Percentiles rank a stretch among this genome's conserved stretches.
Evolutionary conservation across 2,329 filamentous ascomycete species (phyloP).

Genomic region (Aureobasidium sp.): DNA sequence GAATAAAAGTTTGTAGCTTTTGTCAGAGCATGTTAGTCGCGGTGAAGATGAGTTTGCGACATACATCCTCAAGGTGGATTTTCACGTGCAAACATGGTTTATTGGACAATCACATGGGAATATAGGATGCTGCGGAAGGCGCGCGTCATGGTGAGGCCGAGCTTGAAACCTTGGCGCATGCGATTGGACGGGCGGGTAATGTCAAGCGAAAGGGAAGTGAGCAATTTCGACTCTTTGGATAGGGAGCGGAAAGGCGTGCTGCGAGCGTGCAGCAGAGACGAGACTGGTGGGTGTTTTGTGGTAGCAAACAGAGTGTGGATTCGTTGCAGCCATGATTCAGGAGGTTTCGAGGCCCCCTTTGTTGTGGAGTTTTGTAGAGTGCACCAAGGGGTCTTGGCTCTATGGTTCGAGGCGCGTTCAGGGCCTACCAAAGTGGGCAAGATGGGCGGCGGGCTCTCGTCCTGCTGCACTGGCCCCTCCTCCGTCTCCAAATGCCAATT

Average conservation of each 20-base stretch:
- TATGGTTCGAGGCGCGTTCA: neutral
- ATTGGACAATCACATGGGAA: conserved; percentile 3
- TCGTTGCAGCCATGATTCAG: neutral
- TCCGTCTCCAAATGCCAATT: neutral
- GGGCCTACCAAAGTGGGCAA: neutral
- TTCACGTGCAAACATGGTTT: conserved; percentile 6
- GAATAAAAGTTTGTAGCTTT: neutral
- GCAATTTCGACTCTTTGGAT: neutral
- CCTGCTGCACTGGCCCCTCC: neutral
- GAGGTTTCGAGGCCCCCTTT: neutral
- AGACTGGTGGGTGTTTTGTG: neutral
- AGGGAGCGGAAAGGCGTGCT: neutral
- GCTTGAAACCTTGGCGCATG: neutral
- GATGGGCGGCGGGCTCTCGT: too few species aligned
- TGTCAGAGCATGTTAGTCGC: neutral
- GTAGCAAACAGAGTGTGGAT: neutral
- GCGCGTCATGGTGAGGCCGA: conserved; percentile 5
- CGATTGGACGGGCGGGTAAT: conserved; percentile 1
- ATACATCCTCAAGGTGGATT: too few species aligned
- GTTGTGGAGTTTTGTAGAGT: neutral
- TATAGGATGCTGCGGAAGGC: neutral
- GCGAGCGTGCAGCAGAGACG: neutral
- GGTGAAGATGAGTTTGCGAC: neutral
- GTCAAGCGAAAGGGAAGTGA: conserved; percentile 1
- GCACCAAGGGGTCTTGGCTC: neutral